Base-by-base conservation (phyloP, 2,329 filamentous ascomycete genomes). In the Fusarium udum region DNA sequence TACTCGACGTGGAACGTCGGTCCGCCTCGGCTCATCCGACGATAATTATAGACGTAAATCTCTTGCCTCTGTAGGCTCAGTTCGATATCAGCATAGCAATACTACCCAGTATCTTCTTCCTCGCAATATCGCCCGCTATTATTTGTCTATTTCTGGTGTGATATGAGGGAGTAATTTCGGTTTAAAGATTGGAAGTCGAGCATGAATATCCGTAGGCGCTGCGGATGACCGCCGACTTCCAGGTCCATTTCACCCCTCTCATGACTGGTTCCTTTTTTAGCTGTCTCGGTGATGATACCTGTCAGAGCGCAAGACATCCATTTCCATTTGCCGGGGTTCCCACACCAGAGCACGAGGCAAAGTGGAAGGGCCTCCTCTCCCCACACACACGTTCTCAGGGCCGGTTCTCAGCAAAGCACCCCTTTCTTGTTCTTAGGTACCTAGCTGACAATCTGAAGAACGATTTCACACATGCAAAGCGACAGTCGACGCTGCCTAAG, bases 281-380 rank as follows among this genome's bases (percentile, higher is more conserved):
- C 58, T 62, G 56, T 69, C 69, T 77, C 73, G 69, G 75, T 68
- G 67, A 65, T 76, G 46, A 55, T 64, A 64, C 71, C 73, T 28
- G 73, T 71, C 71, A 68, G 61, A 70, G 75, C 61, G 61, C 64
- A 40, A 73, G 73, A 76, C n/a, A 51, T 58, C 31, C 31, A 49
- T 58, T 57, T 48, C 55, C 67, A 73, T 52, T 72, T 60, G 43
- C 64, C 39, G 58, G 62, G 62, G 37, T 58, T 60, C 43, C 56
- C 66, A 72, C 68, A 71, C 58, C 45, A 57, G 36, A 64, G 68
- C 62, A 67, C 57, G 28, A 72, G 68, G 63, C 63, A 53, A 72
- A 60, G 61, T 59, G 61, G 61, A 64, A 56, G 39, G 53, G 60
- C 42, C 46, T 58, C 46, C 46, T 40, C 56, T 40, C 69, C 68